Conservation (phyloP, 2,329 filamentous ascomycete genomes). For the Ceratocystis ficicola region DNA sequence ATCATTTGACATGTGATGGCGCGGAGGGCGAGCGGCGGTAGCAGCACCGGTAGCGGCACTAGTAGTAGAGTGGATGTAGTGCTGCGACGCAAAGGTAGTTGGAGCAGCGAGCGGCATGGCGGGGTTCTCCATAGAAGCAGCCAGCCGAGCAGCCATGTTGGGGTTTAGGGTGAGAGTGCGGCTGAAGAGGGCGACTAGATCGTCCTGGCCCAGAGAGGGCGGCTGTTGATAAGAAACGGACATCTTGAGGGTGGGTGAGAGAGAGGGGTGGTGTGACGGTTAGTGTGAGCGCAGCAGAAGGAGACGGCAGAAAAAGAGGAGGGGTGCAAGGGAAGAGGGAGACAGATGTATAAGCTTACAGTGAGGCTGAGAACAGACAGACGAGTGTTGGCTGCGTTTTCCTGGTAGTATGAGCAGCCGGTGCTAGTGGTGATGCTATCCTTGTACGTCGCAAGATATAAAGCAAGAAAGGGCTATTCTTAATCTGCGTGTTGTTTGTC, state of each 20-base stretch:
- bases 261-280: neutral
- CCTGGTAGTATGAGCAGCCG: no score
- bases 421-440: no score
- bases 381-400: neutral
- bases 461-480: no score
- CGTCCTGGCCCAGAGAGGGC: constrained; percentile 15
- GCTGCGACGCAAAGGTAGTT: constrained; percentile 11
- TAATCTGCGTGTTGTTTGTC: no score
- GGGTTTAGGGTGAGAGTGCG: constrained; percentile 17
- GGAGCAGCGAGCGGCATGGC: constrained; percentile 14
- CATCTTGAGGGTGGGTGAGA: constrained; percentile 12
- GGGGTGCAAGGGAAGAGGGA: neutral
- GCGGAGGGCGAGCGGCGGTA: neutral
- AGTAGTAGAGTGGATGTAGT: constrained; percentile 16
- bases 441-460: no score
- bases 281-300: neutral
- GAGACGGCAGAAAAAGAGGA: neutral
- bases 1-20: constrained; percentile 32
- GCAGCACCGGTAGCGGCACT: constrained; percentile 3
- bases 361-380: neutral
- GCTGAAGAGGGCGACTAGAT: constrained; percentile 20
- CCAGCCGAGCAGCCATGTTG: constrained; percentile 17
- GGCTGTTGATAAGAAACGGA: constrained; percentile 17
- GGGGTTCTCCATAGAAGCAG: constrained; percentile 19
- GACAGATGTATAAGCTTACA: neutral